Evolutionary conservation across 2,329 filamentous ascomycete genomes (phyloP), one percentile per base, ranked within the genome.

Genomic region (Elsinoe arachidis): DNA sequence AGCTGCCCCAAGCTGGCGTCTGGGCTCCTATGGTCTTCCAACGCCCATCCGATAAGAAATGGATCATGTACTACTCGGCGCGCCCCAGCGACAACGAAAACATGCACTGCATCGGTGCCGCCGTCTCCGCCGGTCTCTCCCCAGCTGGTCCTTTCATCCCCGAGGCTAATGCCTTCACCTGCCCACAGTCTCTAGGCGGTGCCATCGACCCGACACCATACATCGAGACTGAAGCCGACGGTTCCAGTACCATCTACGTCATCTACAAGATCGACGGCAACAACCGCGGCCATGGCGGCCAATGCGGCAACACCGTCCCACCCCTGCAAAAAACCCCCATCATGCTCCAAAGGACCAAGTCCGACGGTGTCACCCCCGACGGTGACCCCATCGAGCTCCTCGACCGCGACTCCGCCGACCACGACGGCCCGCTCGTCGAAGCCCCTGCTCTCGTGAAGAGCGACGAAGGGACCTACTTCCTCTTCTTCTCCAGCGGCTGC

Each of bases 251-350:
- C 39, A 59, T 69, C n/a, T 71, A 65, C 58, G 41, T 70, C 2
- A 59, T 63, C 19, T 71, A 65, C 58, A 71, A 71, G 58, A 58
- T 70, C 47, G 69, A 71, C 59, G 69, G 69, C 38, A 70, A 71
- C 62, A 69, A 68, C 61, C 58, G 62, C 11, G 64, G 66, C 10
- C 59, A 68, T 39, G 66, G 67, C 34, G 66, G 66, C 12, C 37
- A 51, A n/a, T 70, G 69, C 59, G 64, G 65, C 47, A 71, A 70
- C 59, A 67, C 59, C 0, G 46, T 61, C 1, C 11, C 43, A 4
- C 68, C 67, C 6, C 58, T 66, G 6, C 15, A 58, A 1, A 51
- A 60, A 4, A 70, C 68, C 0, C 69, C 69, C 1, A 68, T 71
- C 58, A 67, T 68, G 63, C 64, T 71, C 19, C 69, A 70, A 52